A percentile compares a stretch with the other conserved stretches of the same genome.
Conservation (phyloP, 768 basidiomycete species). For the Sistotremastrum niveocremeum region DNA sequence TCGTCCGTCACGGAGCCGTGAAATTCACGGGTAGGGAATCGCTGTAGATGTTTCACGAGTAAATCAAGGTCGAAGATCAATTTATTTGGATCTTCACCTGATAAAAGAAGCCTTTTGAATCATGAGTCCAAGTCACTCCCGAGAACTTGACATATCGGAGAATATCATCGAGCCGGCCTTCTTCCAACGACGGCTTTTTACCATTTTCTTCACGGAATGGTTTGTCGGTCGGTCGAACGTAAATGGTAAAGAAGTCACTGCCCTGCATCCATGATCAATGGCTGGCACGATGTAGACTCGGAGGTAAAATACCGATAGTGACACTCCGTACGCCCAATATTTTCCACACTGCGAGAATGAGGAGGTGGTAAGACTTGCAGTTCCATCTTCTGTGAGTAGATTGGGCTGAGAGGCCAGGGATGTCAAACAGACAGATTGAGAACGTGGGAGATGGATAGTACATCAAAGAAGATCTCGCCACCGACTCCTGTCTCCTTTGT, state of each 20-base stretch:
- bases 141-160: slow-evolving; percentile 71
- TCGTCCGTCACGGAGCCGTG: slow-evolving; percentile 35
- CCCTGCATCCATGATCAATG: slow-evolving; percentile 29
- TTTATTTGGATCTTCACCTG: slow-evolving; percentile 25
- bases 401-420: slow-evolving; percentile 38
- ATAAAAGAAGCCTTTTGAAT: slow-evolving; percentile 78
- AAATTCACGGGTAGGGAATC: slow-evolving; percentile 40
- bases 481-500: slow-evolving; percentile 27
- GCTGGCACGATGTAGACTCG: slow-evolving; percentile 3
- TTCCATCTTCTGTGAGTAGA: slow-evolving; percentile 57
- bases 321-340: slow-evolving; percentile 67
- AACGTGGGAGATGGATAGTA: slow-evolving; percentile 16
- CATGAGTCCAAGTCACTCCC: slow-evolving; percentile 56
- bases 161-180: slow-evolving; percentile 46
- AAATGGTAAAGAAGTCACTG: slow-evolving; percentile 59
- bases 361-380: slow-evolving; percentile 43
- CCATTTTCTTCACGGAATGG: slow-evolving; percentile 36
- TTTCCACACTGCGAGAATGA: slow-evolving; percentile 53
- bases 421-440: background rate
- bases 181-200: slow-evolving; percentile 26
- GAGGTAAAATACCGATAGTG: slow-evolving; percentile 36
- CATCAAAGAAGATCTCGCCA: slow-evolving; percentile 72
- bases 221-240: slow-evolving; percentile 46
- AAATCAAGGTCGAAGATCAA: background rate
- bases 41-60: slow-evolving; percentile 15